Evolutionary conservation across 2,329 filamentous ascomycete species (phyloP).

Genomic region (Ceratocystis cubensis): DNA sequence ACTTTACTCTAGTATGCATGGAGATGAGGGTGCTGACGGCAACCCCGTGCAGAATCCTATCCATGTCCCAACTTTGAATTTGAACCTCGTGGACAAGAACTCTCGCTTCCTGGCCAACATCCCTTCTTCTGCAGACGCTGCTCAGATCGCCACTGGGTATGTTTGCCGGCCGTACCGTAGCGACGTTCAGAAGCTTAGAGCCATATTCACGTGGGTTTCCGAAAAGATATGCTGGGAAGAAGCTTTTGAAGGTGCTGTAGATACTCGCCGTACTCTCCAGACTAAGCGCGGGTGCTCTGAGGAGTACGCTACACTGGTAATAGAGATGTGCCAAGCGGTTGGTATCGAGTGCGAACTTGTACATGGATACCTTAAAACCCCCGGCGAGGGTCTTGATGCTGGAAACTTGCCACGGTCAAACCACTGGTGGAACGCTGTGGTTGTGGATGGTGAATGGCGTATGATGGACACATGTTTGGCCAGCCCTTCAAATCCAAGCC

Average conservation of each 20-base stretch:
- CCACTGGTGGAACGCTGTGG: slow-evolving; percentile 94
- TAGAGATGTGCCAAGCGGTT: slow-evolving; percentile 87
- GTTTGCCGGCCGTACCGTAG: slow-evolving; percentile 89
- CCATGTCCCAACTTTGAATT: slow-evolving; percentile 67
- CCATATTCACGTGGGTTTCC: slow-evolving; percentile 96
- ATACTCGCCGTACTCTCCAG: slow-evolving; percentile 73
- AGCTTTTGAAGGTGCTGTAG: slow-evolving; percentile 73
- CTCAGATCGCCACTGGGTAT: slow-evolving; percentile 75
- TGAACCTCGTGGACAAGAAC: slow-evolving; percentile 88
- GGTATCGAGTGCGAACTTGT: slow-evolving; percentile 80
- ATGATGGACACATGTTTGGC: slow-evolving; percentile 91
- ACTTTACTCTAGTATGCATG: slow-evolving; percentile 70
- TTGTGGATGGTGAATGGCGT: slow-evolving; percentile 90
- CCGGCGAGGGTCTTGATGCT: slow-evolving; percentile 70
- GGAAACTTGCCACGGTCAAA: slow-evolving; percentile 77
- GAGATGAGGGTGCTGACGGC: slow-evolving; percentile 80
- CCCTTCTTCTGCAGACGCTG: slow-evolving; percentile 68
- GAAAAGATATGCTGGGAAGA: slow-evolving; percentile 95
- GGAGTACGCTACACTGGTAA: slow-evolving; percentile 77
- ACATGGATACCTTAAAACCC: slow-evolving; percentile 78
- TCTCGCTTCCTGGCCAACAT: slow-evolving; percentile 78
- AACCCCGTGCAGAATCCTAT: slow-evolving; percentile 68
- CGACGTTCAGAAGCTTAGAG: slow-evolving; percentile 81
- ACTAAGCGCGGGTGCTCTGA: slow-evolving; percentile 72
- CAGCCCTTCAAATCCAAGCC: slow-evolving; percentile 75